These are phyloP conservation scores for Agaricus sinodeliciosus DNA, from an alignment of 768 basidiomycete genomes.

Conservation along the genomic window DNA sequence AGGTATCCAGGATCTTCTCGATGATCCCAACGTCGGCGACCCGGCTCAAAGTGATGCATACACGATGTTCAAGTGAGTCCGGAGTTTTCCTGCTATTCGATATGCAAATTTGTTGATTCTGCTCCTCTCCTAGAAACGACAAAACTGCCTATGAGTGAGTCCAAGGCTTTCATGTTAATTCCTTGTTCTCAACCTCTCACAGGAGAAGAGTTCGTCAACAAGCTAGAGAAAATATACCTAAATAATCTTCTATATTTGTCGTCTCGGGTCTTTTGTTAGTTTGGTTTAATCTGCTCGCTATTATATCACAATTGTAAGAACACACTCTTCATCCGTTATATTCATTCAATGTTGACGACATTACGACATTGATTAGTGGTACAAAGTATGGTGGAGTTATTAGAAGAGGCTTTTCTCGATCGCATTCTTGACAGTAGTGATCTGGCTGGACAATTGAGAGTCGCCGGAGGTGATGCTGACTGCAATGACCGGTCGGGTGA, in stretches of 20 bases:
- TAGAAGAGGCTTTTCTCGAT: conserved; percentile 65
- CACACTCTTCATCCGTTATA: not conserved
- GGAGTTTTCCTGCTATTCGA: not conserved
- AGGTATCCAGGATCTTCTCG: conserved; percentile 92
- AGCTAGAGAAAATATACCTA: conserved; percentile 85
- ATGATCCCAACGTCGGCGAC: conserved; percentile 95
- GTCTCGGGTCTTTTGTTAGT: not conserved
- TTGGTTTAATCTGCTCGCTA: not conserved
- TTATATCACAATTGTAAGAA: not conserved
- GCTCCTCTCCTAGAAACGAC: conserved; percentile 65
- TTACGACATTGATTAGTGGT: not conserved
- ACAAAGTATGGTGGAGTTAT: not conserved
- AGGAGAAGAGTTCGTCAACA: conserved; percentile 80
- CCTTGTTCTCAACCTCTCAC: conserved; percentile 7
- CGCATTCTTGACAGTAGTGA: conserved; percentile 74
- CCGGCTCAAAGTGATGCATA: conserved; percentile 99
- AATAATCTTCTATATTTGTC: conserved; percentile 37
- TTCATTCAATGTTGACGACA: not conserved
- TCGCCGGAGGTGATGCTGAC: conserved; percentile 97
- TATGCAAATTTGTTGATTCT: not conserved
- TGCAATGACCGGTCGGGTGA: conserved; percentile 91
- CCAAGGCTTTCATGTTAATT: not conserved
- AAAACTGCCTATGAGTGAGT: conserved; percentile 87
- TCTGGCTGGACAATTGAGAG: conserved; percentile 86
- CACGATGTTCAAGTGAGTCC: conserved; percentile 92